Percentiles rank a stretch among this genome's conserved stretches.
phyloP scores from a whole-genome alignment of 495 filamentous ascomycete genomes.

The Sabuloglossum arenarium region DNA sequence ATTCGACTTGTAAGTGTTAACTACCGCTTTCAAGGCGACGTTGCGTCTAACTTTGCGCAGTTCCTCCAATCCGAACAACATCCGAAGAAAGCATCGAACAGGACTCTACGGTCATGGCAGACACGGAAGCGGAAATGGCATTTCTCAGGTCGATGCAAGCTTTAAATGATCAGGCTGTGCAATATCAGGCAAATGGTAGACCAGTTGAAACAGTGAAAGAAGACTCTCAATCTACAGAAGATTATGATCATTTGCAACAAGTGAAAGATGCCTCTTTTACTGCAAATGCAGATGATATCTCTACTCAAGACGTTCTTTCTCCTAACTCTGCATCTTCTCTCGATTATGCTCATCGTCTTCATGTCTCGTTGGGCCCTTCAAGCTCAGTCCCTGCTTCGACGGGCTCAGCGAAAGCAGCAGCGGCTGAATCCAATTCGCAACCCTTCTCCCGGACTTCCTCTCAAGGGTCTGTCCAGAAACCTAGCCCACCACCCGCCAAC shows the following conservation, averaged over 20 bases:
- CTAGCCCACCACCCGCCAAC: neutral
- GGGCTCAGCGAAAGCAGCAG: neutral
- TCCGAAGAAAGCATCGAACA: neutral
- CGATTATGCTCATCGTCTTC: neutral
- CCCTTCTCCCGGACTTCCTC: neutral
- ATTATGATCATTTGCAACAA: conserved; percentile 7
- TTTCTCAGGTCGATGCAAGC: conserved; percentile 26
- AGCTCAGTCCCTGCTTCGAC: neutral
- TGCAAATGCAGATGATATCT: conserved; percentile 1
- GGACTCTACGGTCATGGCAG: conserved; percentile 24
- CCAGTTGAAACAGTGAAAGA: conserved; percentile 2
- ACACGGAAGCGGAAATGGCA: conserved; percentile 38
- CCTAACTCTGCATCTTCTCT: neutral
- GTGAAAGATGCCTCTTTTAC: conserved; percentile 3
- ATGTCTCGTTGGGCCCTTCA: neutral
- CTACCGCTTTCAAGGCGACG: neutral
- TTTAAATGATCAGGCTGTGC: conserved; percentile 9
- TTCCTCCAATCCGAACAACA: neutral
- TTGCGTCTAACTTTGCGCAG: neutral
- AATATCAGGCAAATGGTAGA: conserved; percentile 4
- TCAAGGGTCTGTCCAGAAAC: neutral
- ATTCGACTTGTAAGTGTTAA: neutral
- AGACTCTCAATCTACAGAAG: conserved; percentile 5
- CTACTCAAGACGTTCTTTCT: neutral
- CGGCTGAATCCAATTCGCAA: neutral